Evolutionary conservation across 345 rosid genomes (phyloP).

Genomic region (Erysimum cheiranthoides): DNA sequence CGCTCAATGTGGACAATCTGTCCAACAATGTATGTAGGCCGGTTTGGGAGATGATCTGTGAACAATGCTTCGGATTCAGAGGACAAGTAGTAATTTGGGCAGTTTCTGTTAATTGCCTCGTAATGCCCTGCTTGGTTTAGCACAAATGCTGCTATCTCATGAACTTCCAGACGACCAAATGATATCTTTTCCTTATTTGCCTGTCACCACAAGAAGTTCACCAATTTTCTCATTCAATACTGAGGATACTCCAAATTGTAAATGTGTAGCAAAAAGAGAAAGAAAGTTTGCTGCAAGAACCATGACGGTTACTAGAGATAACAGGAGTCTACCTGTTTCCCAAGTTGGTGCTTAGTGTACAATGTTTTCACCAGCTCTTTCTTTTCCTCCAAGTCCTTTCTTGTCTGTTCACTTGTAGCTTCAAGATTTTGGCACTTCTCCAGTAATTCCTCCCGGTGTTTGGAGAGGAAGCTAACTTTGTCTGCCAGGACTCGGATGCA

Average conservation of each 20-base stretch:
- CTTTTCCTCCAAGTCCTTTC: constrained; percentile 83
- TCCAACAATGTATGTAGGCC: constrained; percentile 84
- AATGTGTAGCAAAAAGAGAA: background rate
- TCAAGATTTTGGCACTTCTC: constrained; percentile 76
- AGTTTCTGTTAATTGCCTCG: constrained; percentile 80
- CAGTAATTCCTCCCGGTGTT: constrained; percentile 74
- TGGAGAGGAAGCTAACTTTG: constrained; percentile 75
- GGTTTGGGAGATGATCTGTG: constrained; percentile 80
- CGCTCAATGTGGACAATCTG: constrained; percentile 92
- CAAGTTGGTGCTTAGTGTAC: constrained; percentile 85
- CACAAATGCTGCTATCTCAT: constrained; percentile 93
- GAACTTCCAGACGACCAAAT: constrained; percentile 83
- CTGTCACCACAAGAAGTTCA: constrained; percentile 50
- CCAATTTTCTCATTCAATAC: constrained; percentile 19
- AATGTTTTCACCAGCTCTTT: constrained; percentile 78
- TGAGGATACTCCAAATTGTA: background rate
- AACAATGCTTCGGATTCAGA: constrained; percentile 94
- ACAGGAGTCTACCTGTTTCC: constrained; percentile 76
- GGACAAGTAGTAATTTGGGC: constrained; percentile 80
- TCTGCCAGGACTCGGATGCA: constrained; percentile 79
- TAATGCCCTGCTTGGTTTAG: constrained; percentile 77
- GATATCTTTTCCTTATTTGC: constrained; percentile 94
- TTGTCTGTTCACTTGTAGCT: constrained; percentile 70
- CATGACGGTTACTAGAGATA: constrained; percentile 11
- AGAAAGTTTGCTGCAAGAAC: constrained; percentile 6